A percentile compares a stretch with the other conserved stretches of the same genome.
Evolutionary conservation across 495 filamentous ascomycete species (phyloP).

Genomic region (Penicillium chermesinum): DNA sequence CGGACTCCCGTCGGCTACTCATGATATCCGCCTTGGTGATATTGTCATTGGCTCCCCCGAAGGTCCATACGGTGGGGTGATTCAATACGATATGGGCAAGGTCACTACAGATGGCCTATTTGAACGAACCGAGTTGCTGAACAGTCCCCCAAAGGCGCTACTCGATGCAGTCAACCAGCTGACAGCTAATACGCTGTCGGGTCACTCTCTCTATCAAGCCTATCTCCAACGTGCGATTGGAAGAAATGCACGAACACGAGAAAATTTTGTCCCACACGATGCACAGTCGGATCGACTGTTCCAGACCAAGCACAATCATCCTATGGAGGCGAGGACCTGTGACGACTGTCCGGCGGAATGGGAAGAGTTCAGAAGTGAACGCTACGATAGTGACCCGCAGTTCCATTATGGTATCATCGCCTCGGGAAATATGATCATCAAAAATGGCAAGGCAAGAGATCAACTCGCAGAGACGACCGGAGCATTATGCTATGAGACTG

Average conservation of each 20-base stretch:
- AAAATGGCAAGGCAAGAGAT: conserved; percentile 1
- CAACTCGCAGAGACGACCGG: conserved; percentile 1
- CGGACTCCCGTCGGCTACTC: conserved; percentile 10
- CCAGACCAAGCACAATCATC: background rate
- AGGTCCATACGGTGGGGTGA: conserved; percentile 3
- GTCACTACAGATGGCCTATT: conserved; percentile 28
- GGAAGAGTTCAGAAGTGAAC: conserved; percentile 2
- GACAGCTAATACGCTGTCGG: conserved; percentile 15
- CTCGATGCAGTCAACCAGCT: conserved; percentile 21
- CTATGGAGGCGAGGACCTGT: background rate
- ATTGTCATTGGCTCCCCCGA: conserved; percentile 20
- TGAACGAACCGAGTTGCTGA: conserved; percentile 26
- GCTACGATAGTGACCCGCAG: conserved; percentile 2
- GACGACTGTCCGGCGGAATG: background rate
- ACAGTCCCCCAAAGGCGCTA: conserved; percentile 24
- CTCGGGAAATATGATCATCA: conserved; percentile 2
- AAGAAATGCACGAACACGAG: conserved; percentile 17
- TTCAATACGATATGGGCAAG: conserved; percentile 12
- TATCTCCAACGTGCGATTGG: conserved; percentile 15
- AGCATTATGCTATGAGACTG: conserved; percentile 3
- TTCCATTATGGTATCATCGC: conserved; percentile 6
- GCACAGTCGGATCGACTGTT: conserved; percentile 1
- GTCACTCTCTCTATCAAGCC: conserved; percentile 9
- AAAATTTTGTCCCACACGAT: conserved; percentile 1
- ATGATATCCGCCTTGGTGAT: conserved; percentile 16